Conservation (phyloP, 2,329 filamentous ascomycete species). For the Epichloe scottii region DNA sequence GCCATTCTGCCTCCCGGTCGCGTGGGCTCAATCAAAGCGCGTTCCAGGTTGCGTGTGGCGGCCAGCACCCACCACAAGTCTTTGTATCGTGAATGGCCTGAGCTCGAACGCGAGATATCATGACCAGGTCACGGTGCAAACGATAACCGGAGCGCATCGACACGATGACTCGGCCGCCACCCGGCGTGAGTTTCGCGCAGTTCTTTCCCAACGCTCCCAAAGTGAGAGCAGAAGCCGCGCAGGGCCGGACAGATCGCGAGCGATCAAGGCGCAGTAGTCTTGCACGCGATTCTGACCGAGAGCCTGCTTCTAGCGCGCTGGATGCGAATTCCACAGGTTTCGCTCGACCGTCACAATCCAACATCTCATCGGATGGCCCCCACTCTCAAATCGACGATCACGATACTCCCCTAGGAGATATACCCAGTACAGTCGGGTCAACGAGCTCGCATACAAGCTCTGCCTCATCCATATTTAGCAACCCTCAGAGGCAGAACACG, state of each 20-base stretch:
- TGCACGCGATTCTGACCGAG: constrained; percentile 13
- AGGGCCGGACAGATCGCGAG: constrained; percentile 24
- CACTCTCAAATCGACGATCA: constrained; percentile 35
- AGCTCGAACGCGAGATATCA: constrained; percentile 34
- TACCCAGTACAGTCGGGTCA: constrained; percentile 58
- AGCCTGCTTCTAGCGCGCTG: constrained; percentile 11
- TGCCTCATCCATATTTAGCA: constrained; percentile 59
- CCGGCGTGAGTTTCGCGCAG: constrained; percentile 67
- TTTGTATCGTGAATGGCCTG: constrained; percentile 11
- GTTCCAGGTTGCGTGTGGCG: constrained; percentile 8
- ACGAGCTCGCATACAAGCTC: constrained; percentile 60
- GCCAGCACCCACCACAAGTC: constrained; percentile 8
- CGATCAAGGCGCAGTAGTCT: constrained; percentile 15
- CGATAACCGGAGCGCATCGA: constrained; percentile 37
- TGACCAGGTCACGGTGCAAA: constrained; percentile 41
- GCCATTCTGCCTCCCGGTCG: constrained; percentile 19
- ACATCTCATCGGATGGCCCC: constrained; percentile 15
- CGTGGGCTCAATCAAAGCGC: constrained; percentile 24
- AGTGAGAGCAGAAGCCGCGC: constrained; percentile 35
- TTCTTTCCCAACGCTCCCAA: constrained; percentile 73
- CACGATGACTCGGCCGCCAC: constrained; percentile 68
- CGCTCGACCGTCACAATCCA: constrained; percentile 11
- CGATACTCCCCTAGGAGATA: constrained; percentile 50
- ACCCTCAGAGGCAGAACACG: constrained; percentile 28
- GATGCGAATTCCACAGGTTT: constrained; percentile 14